phyloP scores from a whole-genome alignment of 1,284 basidiomycete species.

The Sporisorium scitamineum region DNA sequence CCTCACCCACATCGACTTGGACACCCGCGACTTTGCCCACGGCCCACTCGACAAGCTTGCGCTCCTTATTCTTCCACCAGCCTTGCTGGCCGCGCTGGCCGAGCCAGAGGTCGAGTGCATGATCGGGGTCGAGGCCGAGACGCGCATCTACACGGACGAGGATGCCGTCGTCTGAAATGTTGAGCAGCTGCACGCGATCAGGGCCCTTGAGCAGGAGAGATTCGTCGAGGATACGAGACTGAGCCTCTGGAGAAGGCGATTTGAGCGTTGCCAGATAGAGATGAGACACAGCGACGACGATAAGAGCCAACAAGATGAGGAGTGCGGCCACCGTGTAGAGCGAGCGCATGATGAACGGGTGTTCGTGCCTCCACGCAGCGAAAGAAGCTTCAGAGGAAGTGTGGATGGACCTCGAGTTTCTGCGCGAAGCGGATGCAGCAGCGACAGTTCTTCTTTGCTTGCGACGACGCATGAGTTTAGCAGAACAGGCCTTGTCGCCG shows the following conservation, averaged over 20 bases:
- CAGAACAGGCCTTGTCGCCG: constrained; percentile 44
- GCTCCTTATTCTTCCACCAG: constrained; percentile 57
- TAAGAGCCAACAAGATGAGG: constrained; percentile 42
- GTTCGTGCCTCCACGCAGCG: constrained; percentile 44
- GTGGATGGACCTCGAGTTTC: constrained; percentile 41
- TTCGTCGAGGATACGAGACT: constrained; percentile 56
- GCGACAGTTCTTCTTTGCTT: constrained; percentile 35
- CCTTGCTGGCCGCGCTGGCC: constrained; percentile 45
- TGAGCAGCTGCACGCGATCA: constrained; percentile 56
- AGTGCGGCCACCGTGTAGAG: constrained; percentile 39
- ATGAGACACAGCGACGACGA: constrained; percentile 46
- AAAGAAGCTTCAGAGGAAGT: constrained; percentile 36
- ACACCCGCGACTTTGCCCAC: constrained; percentile 59
- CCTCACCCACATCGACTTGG: constrained; percentile 56
- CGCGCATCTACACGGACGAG: constrained; percentile 58
- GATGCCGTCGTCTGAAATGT: constrained; percentile 58
- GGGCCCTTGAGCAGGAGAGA: constrained; percentile 60
- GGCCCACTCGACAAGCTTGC: constrained; percentile 61
- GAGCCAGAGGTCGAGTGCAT: constrained; percentile 62
- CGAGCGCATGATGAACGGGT: constrained; percentile 36
- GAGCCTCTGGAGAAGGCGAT: constrained; percentile 45
- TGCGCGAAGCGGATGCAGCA: constrained; percentile 18
- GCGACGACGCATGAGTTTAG: constrained; percentile 31
- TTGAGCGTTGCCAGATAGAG: constrained; percentile 53
- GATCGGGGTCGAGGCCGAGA: constrained; percentile 60